These are phyloP conservation scores for Penicillium griseofulvum DNA, from an alignment of 2,329 filamentous ascomycete species.

Conservation along the genomic window DNA sequence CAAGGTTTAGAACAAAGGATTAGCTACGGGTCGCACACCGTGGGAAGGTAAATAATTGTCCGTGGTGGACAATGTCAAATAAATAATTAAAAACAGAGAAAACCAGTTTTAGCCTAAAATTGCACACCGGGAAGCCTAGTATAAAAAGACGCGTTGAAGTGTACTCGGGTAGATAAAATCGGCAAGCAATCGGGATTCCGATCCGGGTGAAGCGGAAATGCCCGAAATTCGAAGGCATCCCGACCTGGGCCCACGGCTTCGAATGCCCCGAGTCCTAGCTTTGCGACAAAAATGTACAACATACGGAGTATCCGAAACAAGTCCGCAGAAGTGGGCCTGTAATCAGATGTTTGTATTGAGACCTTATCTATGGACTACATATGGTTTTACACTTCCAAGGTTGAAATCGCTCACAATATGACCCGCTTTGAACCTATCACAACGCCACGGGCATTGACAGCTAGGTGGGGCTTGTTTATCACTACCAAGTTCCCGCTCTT, in stretches of 20 bases:
- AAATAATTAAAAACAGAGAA: not conserved
- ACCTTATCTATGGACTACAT: slow-evolving; percentile 2
- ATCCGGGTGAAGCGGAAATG: slow-evolving; percentile 23
- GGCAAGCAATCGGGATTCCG: slow-evolving; percentile 22
- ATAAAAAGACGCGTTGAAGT: not conserved
- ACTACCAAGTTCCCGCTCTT: not conserved
- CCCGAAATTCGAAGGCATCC: slow-evolving; percentile 20
- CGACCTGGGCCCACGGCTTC: slow-evolving; percentile 15
- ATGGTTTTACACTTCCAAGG: not conserved
- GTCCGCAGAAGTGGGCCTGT: not conserved
- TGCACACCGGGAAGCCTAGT: slow-evolving; percentile 3
- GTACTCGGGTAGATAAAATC: slow-evolving; percentile 13
- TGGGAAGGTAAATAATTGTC: not conserved
- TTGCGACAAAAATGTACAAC: too few relatives aligned
- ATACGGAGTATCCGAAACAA: not conserved
- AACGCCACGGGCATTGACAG: slow-evolving; percentile 1
- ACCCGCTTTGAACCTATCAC: slow-evolving; percentile 1
- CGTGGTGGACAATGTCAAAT: not conserved
- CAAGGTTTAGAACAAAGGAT: not conserved
- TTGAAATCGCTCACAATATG: not conserved
- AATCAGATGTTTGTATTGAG: not conserved
- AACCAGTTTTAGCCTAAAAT: not conserved
- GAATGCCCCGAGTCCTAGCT: slow-evolving; percentile 9
- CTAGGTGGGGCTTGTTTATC: not conserved
- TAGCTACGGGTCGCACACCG: not conserved